phyloP scores from a whole-genome alignment of 768 basidiomycete species.

The Termitomyces eurrhizus region DNA sequence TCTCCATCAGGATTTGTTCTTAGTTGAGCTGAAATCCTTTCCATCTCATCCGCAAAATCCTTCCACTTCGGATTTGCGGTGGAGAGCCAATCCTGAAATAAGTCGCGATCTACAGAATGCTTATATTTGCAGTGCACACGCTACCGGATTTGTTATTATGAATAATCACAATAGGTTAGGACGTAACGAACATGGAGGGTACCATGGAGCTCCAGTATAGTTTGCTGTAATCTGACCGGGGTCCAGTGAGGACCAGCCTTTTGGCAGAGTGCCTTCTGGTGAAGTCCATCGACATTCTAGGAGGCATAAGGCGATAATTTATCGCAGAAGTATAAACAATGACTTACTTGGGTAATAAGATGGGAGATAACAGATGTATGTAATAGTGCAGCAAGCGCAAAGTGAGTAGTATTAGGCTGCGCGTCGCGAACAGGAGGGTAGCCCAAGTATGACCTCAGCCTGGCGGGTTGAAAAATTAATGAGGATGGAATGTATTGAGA shows the following conservation, averaged over 20 bases:
- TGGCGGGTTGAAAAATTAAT: conserved; percentile 13
- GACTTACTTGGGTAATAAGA: conserved; percentile 72
- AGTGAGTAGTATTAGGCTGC: conserved; percentile 86
- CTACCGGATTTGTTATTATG: conserved; percentile 31
- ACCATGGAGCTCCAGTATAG: conserved; percentile 84
- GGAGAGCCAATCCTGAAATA: conserved; percentile 74
- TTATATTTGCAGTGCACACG: conserved; percentile 75
- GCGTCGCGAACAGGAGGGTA: conserved; percentile 84
- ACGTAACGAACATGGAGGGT: conserved; percentile 61
- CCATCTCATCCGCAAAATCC: conserved; percentile 59
- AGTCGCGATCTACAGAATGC: conserved; percentile 61
- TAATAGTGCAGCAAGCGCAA: conserved; percentile 79
- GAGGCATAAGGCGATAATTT: not conserved
- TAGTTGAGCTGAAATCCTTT: conserved; percentile 51
- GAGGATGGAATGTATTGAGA: conserved; percentile 12
- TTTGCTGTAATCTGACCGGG: conserved; percentile 32
- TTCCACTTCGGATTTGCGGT: conserved; percentile 78
- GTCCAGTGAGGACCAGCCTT: conserved; percentile 27
- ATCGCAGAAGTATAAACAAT: conserved; percentile 15
- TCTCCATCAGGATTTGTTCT: conserved; percentile 94
- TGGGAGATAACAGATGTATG: conserved; percentile 54
- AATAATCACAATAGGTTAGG: not conserved
- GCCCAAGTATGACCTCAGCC: conserved; percentile 78
- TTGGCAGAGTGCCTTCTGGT: conserved; percentile 67
- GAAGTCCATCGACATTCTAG: conserved; percentile 91